Base-by-base conservation (phyloP, 2,329 filamentous ascomycete genomes). In the Colletotrichum echinochloae region DNA sequence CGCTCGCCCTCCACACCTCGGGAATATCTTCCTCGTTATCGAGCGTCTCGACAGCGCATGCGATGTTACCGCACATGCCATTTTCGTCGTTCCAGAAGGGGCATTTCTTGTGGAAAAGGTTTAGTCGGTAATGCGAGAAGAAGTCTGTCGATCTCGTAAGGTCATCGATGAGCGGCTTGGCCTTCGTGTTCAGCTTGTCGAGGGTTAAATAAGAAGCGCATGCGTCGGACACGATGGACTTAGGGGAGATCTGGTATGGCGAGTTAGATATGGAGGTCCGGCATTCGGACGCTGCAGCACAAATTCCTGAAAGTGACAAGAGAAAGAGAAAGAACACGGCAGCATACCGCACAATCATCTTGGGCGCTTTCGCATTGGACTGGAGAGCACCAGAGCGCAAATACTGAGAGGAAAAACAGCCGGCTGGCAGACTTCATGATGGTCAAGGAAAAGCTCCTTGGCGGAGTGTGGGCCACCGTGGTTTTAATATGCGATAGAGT, bases 1-100 rank as follows among this genome's bases (percentile, higher is more conserved):
- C 94, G 79, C 94, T 92, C 23, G 95, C 92, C 54, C 95, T 90
- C 96, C 96, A 99, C 72, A 97, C 92, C 74, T 89, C 85, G 11
- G 96, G 96, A 65, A 99, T 94, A 74, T 98, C 95, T 73, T 97
- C 92, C 81, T 99, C 95, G 74, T 97, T 95, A 65, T 98, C 95
- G 71, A 98, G 87, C 0, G 95, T 98, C 78, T 96, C 94, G 23
- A 99, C 96, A 14, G 95, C 93, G 79, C 96, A 99, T 26, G 95
- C 96, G 75, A 97, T 94, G 82, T 99, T 99, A 74, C 95, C 96
- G 81, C 96, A 99, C 87, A 98, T 93, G 80, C 94, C 94, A 81
- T 92, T 92, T 72, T 94, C 91, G 80, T 99, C 96, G 78, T 91
- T 89, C 95, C 96, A 99, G 80, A 98, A 99, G 0, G 96, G 96